Base-by-base conservation (phyloP, 2,329 filamentous ascomycete genomes). In the Chaetoscypha palmicola region DNA sequence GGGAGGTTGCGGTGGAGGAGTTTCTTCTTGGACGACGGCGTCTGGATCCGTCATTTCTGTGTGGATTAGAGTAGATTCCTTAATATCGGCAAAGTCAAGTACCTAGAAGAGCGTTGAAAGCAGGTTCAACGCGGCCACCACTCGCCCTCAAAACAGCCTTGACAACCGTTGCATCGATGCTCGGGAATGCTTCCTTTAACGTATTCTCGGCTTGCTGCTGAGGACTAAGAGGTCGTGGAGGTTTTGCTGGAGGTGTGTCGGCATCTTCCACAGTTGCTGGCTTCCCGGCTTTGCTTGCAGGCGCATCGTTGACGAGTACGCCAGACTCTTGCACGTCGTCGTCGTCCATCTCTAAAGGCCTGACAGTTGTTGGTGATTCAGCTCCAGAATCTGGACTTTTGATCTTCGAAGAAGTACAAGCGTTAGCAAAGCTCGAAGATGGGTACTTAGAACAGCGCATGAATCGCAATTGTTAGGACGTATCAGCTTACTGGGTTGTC, bases 101-200 rank as follows among this genome's bases (percentile, higher is more conserved):
- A 87, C 86, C 86, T 34, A 98, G 74, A 33, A 98, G 74, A 26
- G 92, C 92, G 67, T 96, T 92, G 68, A 98, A 98, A 11, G 92
- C 91, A 23, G 88, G 86, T 65, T 98, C 92, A 37, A 97, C 81
- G 58, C 83, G 80, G 47, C 90, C 91, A 46, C 81, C 76, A 63
- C 92, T 97, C 11, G 92, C 92, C 19, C 77, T 74, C 52, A 98
- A 68, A 0, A 98, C 85, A 22, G 92, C 92, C 65, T 83, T 94
- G 64, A 98, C 77, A 36, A 98, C 84, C 34, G 79, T 65, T 5
- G 68, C 63, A 42, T 98, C 92, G 48, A 96, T 86, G 43, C 71
- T 76, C 0, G 92, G 92, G 58, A 98, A 98, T 0, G 92, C 92
- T 65, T 98, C 92, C 64, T 87, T 91, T 44, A 98, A 72, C 3